Evolutionary conservation across 306 rosid genomes (phyloP), one percentile per base, ranked within the genome.

Genomic region (Cercis canadensis): DNA sequence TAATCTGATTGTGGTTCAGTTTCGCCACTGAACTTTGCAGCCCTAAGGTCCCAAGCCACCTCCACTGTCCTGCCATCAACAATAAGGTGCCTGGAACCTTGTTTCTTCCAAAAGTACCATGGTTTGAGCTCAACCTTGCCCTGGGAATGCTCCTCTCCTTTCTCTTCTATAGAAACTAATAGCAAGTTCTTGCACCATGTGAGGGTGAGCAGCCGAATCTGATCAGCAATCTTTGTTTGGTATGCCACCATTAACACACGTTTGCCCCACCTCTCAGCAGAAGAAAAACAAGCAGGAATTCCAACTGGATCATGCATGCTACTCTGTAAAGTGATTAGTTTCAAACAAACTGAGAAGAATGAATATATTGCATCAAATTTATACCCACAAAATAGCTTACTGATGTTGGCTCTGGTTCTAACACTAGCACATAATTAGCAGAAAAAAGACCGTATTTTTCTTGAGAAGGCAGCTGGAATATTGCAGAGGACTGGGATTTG

Each of bases 41-140:
- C 83, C 52, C 84, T 88, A 4, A 93, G 88, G 82, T 93, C 97
- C 98, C 98, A 93, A 52, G 82, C 89, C 11, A 93, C 75, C 43
- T 82, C 83, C 7, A 93, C 88, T 11, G 74, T 39, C 65, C 67
- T 83, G 0, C 90, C 92, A 37, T 93, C 96, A 3, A 90, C 81
- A 8, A 41, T 62, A 72, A 93, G 85, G 3, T 87, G 82, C 77
- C 88, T 93, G 12, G 96, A 85, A 17, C 98, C 98, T 65, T 87
- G 90, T 74, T 88, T 93, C 63, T 91, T 89, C 97, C 97, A 90
- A 59, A 93, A 93, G 77, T 87, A 84, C 98, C 98, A 93, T 24
- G 98, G 96, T 21, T 93, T 93, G 34, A 93, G 87, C 89, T 93
- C 94, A 19, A 93, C 81, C 80, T 90, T 93, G 82, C 97, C 90